phyloP scores from a whole-genome alignment of 2,329 filamentous ascomycete species.

The Stachybotrys echinatus region DNA sequence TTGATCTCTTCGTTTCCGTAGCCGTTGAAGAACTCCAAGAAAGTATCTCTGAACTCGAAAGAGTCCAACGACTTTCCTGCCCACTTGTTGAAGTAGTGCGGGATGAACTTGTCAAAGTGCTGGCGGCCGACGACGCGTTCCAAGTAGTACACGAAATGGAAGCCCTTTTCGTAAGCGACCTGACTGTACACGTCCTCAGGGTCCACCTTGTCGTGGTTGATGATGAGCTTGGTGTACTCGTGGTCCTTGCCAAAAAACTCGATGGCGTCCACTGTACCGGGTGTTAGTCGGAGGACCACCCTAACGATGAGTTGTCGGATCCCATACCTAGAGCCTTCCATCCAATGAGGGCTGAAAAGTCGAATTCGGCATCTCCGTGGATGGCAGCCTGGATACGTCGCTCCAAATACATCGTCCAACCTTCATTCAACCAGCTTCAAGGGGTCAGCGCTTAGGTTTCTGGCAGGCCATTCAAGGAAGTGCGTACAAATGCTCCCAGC shows the following conservation, averaged over 20 bases:
- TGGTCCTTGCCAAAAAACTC: conserved; percentile 75
- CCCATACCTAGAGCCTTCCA: conserved; percentile 73
- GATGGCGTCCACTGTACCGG: conserved; percentile 62
- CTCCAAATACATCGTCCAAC: conserved; percentile 95
- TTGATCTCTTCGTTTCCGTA: conserved; percentile 57
- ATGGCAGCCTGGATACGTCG: conserved; percentile 72
- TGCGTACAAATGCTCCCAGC: conserved; percentile 73
- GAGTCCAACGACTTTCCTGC: conserved; percentile 84
- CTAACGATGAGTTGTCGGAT: background rate
- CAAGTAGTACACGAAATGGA: conserved; percentile 87
- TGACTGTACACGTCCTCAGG: conserved; percentile 94
- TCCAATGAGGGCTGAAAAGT: conserved; percentile 93
- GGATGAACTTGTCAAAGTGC: conserved; percentile 94
- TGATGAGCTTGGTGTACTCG: conserved; percentile 87
- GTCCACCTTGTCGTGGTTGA: conserved; percentile 83
- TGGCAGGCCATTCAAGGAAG: background rate
- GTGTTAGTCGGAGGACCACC: background rate
- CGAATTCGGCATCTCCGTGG: conserved; percentile 79
- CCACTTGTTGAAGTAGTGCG: conserved; percentile 86
- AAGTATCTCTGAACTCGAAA: conserved; percentile 87
- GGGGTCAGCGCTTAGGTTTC: conserved; percentile 3
- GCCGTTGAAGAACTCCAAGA: conserved; percentile 75
- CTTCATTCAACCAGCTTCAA: conserved; percentile 62
- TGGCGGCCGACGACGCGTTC: conserved; percentile 78
- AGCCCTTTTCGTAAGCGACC: conserved; percentile 94